Conservation (phyloP, 1,284 basidiomycete genomes). For the Lignosus rhinocerotis region DNA sequence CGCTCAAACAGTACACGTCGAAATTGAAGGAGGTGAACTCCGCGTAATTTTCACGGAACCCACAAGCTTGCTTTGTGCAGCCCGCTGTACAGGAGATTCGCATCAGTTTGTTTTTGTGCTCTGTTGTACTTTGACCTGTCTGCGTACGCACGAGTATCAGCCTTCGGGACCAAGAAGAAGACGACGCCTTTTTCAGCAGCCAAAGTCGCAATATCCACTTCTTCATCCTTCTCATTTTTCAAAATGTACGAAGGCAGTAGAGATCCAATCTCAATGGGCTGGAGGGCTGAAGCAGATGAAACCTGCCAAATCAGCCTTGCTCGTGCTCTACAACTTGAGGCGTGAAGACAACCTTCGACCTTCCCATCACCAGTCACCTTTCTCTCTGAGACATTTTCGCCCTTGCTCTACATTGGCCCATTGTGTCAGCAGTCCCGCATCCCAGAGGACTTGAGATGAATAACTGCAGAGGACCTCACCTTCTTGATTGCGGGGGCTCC, state of each 20-base stretch:
- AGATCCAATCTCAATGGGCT: constrained; percentile 70
- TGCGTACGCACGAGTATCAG: constrained; percentile 71
- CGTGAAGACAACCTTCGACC: constrained; percentile 2
- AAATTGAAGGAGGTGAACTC: constrained; percentile 74
- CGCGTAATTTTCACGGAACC: constrained; percentile 80
- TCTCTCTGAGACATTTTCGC: constrained; percentile 19
- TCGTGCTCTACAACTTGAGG: neutral
- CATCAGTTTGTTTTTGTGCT: neutral
- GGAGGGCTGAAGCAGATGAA: constrained; percentile 5
- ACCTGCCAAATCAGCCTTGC: neutral
- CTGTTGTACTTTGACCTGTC: too few relatives aligned
- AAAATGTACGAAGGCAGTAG: constrained; percentile 74
- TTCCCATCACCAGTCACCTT: constrained; percentile 11
- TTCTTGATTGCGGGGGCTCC: constrained; percentile 31
- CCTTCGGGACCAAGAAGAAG: constrained; percentile 82
- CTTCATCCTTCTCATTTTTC: constrained; percentile 78
- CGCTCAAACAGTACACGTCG: constrained; percentile 84
- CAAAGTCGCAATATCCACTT: constrained; percentile 63
- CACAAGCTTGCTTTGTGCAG: constrained; percentile 88
- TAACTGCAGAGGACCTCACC: constrained; percentile 17
- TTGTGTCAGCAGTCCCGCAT: neutral
- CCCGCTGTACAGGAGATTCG: constrained; percentile 55
- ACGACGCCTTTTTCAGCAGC: constrained; percentile 74
- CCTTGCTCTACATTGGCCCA: constrained; percentile 22
- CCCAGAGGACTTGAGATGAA: neutral